phyloP scores from a whole-genome alignment of 768 basidiomycete genomes.

The Ramaria sp. region DNA sequence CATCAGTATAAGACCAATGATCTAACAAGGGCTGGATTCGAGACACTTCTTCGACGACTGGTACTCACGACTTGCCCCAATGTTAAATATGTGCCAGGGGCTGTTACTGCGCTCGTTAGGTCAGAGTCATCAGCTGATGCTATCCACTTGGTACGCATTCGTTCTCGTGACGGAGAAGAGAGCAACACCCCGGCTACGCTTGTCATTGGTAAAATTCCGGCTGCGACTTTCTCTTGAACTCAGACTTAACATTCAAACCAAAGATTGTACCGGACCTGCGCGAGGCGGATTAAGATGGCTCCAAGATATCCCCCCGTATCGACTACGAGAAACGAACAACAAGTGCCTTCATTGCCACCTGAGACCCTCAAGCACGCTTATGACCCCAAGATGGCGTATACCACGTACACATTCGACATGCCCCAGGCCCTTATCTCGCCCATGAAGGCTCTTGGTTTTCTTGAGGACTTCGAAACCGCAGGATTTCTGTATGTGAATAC shows the following conservation, averaged over 20 bases:
- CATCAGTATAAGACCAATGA: conserved; percentile 11
- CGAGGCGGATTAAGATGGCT: conserved; percentile 14
- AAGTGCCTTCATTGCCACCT: background rate
- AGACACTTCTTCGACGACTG: conserved; percentile 22
- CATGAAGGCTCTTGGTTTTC: conserved; percentile 9
- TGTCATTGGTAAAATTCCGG: conserved; percentile 14
- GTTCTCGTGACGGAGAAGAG: background rate
- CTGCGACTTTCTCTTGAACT: conserved; percentile 5
- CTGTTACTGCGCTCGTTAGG: conserved; percentile 18
- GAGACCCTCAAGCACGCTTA: conserved; percentile 11
- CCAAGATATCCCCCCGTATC: background rate
- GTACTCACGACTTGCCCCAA: conserved; percentile 15
- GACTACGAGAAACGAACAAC: background rate
- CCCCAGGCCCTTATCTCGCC: conserved; percentile 9
- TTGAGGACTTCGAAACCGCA: conserved; percentile 1
- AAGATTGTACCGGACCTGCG: conserved; percentile 18
- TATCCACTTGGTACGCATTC: background rate
- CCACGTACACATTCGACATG: conserved; percentile 11
- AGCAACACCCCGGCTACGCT: conserved; percentile 13
- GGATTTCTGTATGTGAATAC: conserved; percentile 11
- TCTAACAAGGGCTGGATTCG: conserved; percentile 17
- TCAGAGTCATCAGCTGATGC: conserved; percentile 4
- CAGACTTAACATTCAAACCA: background rate
- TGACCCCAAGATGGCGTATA: conserved; percentile 14
- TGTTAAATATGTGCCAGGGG: conserved; percentile 18